Evolutionary conservation across 192 early-diverging fungal species (phyloP).

Genomic region (Backusella mclennaniae): DNA sequence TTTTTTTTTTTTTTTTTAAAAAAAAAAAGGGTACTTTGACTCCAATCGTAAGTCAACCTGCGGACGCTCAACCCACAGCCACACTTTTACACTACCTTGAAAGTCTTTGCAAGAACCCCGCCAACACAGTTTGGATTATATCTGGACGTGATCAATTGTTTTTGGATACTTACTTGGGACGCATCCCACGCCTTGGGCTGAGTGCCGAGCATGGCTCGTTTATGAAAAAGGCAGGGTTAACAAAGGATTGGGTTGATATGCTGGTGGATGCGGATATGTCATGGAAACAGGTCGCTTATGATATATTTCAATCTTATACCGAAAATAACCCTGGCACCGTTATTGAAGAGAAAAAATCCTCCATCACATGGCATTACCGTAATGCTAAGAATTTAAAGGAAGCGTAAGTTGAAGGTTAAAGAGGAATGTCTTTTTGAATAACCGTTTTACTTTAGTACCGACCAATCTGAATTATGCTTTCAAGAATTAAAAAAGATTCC

Average conservation of each 20-base stretch:
- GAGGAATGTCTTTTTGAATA: neutral
- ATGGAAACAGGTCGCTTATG: conserved; percentile 88
- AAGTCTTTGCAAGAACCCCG: conserved; percentile 66
- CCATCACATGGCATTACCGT: conserved; percentile 98
- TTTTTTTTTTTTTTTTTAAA: neutral
- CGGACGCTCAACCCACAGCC: conserved; percentile 79
- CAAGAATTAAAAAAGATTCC: conserved; percentile 18
- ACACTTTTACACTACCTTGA: conserved; percentile 77
- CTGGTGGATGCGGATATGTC: conserved; percentile 68
- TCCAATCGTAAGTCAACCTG: conserved; percentile 90
- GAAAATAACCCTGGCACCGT: conserved; percentile 89
- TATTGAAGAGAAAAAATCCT: conserved; percentile 88
- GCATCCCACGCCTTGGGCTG: conserved; percentile 73
- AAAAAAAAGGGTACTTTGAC: conserved; percentile 88
- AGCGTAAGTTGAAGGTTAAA: conserved; percentile 22
- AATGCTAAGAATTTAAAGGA: conserved; percentile 28
- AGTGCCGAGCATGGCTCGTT: conserved; percentile 97
- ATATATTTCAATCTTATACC: conserved; percentile 90
- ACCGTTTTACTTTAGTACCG: neutral
- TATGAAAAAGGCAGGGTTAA: conserved; percentile 73
- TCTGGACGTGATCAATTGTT: conserved; percentile 87
- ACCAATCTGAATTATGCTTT: conserved; percentile 21
- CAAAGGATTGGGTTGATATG: conserved; percentile 72
- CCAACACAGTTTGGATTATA: conserved; percentile 88
- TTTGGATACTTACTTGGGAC: conserved; percentile 81